Base-by-base conservation (phyloP, 768 basidiomycete species). In the Strobilomyces dryophilus region DNA sequence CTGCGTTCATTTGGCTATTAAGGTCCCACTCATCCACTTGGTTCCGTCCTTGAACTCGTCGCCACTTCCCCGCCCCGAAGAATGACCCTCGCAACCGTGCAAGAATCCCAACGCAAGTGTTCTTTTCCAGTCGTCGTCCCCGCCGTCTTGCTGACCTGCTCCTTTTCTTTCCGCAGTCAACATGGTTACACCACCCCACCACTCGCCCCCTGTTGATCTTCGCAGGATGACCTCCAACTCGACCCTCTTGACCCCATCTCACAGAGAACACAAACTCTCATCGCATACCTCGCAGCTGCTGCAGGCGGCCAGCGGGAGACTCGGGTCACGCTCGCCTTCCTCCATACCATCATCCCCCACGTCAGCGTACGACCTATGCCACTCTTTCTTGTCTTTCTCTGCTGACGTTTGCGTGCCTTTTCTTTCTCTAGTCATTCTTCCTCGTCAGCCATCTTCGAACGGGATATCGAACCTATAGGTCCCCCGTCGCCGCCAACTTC, bases 371-470 rank as follows among this genome's bases (percentile, higher is more conserved):
- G 84, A 71, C 34, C 2, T 49, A 29, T 29, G 44, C 58, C 63
- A 51, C 58, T 32, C 36, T 47, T 50, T 39, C 26, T 18, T 40
- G 32, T 45, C 20, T 47, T 47, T 51, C 15, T 45, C 29, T 40
- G 35, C 54, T 64, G 14, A 58, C 57, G 34, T 29, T 41, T 21
- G 21, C 45, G 15, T 49, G 2, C 26, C 54, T 43, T 50, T 20
- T 12, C 11, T 42, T 29, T 45, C 36, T 54, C 51, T 48, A 57
- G 61, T 1, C 82, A 89, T 61, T 92, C 89, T 0, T 89, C 89
- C 0, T 89, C 89, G 0, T 92, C 90, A 1, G 91, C 92, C 35
- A 95, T 94, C 52, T 95, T 95, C 55, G 92, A 95, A 70, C 83
- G 92, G 34, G 92, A 95, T 66, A 92, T 95, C 57, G 92, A 93